Percentiles rank a stretch among this genome's conserved stretches.
Conservation (phyloP, 305 asterid species). For the Rubia occidens region DNA sequence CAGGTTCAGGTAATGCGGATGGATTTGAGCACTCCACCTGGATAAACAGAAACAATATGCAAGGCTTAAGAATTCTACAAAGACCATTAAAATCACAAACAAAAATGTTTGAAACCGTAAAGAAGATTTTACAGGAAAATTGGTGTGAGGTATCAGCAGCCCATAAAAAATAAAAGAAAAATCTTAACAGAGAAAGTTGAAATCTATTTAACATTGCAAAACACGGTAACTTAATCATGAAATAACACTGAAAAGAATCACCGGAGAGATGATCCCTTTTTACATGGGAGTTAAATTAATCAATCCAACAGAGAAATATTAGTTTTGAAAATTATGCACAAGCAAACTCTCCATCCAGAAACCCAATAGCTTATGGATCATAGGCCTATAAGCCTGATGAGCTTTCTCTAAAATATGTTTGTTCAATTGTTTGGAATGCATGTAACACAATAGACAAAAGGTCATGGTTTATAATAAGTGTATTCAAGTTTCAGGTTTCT, state of each 20-base stretch:
- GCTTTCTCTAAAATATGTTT: neutral
- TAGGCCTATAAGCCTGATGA: neutral
- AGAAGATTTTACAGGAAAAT: neutral
- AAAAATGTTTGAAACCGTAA: neutral
- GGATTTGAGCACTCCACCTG: slow-evolving; percentile 98
- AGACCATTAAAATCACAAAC: slow-evolving; percentile 9
- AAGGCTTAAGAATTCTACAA: slow-evolving; percentile 8
- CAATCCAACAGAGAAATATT: neutral
- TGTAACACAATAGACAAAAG: neutral
- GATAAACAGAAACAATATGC: slow-evolving; percentile 19
- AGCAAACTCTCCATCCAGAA: neutral
- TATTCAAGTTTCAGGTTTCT: neutral
- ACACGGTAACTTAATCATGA: neutral
- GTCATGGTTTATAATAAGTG: neutral
- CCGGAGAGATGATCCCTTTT: neutral
- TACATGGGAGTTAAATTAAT: slow-evolving; percentile 1
- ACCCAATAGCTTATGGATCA: neutral
- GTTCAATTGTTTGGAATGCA: neutral
- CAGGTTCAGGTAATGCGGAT: slow-evolving; percentile 92
- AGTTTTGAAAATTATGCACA: neutral
- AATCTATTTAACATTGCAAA: neutral
- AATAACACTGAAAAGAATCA: neutral
- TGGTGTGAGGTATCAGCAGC: neutral
- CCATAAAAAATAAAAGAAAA: neutral
- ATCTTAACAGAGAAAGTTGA: neutral